Base-by-base conservation (phyloP, 2,329 filamentous ascomycete species). In the Thermomyces lanuginosus region DNA sequence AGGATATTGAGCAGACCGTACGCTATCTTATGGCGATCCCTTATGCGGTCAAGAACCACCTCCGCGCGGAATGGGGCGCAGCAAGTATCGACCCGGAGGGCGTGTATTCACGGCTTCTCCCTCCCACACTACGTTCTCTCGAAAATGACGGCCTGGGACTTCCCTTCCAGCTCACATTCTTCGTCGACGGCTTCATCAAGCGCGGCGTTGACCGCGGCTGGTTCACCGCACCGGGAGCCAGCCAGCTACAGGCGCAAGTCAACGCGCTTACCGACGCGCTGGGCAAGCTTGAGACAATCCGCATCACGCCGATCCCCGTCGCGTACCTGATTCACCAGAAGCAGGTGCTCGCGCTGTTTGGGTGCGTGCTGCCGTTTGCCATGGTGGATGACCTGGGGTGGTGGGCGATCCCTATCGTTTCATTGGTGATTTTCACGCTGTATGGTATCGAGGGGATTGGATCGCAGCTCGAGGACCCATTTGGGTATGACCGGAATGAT, bases 401-500 rank as follows among this genome's bases (percentile, higher is more conserved):
- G 69, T 74, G 66, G 63, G 57, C 63, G 0, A 53, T 75, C 2
- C 60, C 64, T 2, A 61, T 75, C 15, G 65, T 70, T 1, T 61
- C 60, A 1, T 58, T 75, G 8, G 62, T 75, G 4, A 62, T 64
- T 3, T 75, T 76, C 38, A 74, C 71, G 0, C 51, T 75, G 2
- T 75, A 76, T 33, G 69, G 68, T 0, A 72, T 72, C 14, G 67
- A 72, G 33, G 69, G 67, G 1, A 75, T 74, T 29, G 70, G 68
- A 7, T 61, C 60, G 3, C 69, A 73, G 44, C 52, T 75, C 1
- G 71, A 76, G 42, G 71, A 76, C 42, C 71, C 71, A 1, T 75
- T 76, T 42, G 71, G 71, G 2, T 70, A 70, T 30, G 70, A 72
- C 36, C 61, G 64, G 40, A 73, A 72, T 30, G 70, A 75, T 42